Evolutionary conservation across 257 asterid genomes (phyloP).

Genomic region (Jasminum sambac): DNA sequence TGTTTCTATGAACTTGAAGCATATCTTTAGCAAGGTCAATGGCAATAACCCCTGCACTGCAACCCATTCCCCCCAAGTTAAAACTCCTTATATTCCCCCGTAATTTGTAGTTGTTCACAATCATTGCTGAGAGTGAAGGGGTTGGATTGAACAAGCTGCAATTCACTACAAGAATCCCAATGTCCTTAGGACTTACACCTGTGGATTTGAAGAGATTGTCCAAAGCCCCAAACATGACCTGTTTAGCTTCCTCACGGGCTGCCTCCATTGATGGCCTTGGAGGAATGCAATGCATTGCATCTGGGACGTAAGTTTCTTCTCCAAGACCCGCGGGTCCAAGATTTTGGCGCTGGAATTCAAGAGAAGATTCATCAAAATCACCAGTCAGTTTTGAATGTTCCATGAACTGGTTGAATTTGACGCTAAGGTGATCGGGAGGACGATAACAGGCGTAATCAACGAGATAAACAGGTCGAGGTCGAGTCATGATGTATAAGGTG

Average conservation of each 20-base stretch:
- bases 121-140: conserved; percentile 48
- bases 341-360: conserved; percentile 45
- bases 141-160: conserved; percentile 49
- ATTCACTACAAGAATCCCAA: conserved; percentile 45
- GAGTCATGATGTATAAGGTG: conserved; percentile 35
- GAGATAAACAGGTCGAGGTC: conserved; percentile 46
- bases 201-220: conserved; percentile 36
- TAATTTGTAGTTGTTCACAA: conserved; percentile 40
- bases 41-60: conserved; percentile 51
- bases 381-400: conserved; percentile 36
- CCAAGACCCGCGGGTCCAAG: conserved; percentile 51
- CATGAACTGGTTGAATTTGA: conserved; percentile 32
- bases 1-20: conserved; percentile 39
- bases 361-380: conserved; percentile 34
- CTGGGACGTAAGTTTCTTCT: conserved; percentile 40
- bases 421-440: conserved; percentile 37
- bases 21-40: conserved; percentile 42
- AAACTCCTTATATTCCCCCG: conserved; percentile 38
- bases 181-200: conserved; percentile 31
- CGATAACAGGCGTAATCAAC: conserved; percentile 44
- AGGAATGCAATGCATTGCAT: conserved; percentile 30
- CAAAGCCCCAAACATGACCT: conserved; percentile 43
- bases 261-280: conserved; percentile 34
- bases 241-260: conserved; percentile 42
- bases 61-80: conserved; percentile 52